Evolutionary conservation across 2,329 filamentous ascomycete species (phyloP), one percentile per base, ranked within the genome.

Genomic region (Lasiodiplodia sp.): DNA sequence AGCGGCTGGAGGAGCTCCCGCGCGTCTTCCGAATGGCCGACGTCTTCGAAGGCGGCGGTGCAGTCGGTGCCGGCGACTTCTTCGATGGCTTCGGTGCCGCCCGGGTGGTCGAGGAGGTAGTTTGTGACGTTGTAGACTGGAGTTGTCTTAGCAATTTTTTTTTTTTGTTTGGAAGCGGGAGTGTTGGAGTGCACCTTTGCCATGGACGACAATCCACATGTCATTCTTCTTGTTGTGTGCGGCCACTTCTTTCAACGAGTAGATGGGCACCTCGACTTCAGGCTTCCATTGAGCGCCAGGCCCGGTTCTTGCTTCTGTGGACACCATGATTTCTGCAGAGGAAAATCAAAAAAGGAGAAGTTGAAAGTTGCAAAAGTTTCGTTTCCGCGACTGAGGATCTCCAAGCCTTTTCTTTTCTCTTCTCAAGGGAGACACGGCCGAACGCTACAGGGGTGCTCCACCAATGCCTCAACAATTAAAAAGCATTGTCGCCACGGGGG

Each of bases 41-140:
- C 78, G 31, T 82, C 79, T n/a, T 83, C 79, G 71, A 81, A 84
- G 8, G 76, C 81, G 18, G 71, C 75, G 1, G 81, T 83, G 1
- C 79, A 82, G 69, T 83, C 82, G 52, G 74, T 75, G 28, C 82
- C 82, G 40, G 80, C 82, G 52, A 79, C 73, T 64, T 83, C 80
- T 37, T 78, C 57, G 1, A 84, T 73, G 16, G 81, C 74, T 6
- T 83, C 81, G 47, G 72, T 73, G 18, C 82, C 82, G 18, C 75
- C 74, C 11, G 88, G 88, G 70, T 90, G 88, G 68, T 90, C 87
- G 28, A 85, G 78, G 1, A 87, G 70, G 70, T 89, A 90, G 53
- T 83, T 81, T 1, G 87, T 85, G 12, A 89, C 79, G 74, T 90
- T 80, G 72, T 88, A 90, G 2, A 90, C 88, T 79, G 63, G 34